Conservation (phyloP, 2,329 filamentous ascomycete species). For the Stemphylium lycopersici region DNA sequence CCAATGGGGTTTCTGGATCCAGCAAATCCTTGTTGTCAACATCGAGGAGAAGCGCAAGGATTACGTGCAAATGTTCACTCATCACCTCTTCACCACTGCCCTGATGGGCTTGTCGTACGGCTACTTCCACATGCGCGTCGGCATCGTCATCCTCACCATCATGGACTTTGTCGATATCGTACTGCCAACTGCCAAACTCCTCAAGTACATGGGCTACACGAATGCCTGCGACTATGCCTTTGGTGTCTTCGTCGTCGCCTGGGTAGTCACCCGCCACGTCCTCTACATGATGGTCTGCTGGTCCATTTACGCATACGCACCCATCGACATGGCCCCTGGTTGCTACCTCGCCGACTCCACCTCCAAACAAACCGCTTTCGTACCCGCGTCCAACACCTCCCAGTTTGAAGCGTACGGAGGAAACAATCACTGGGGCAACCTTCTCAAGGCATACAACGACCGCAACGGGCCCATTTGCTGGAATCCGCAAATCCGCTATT, state of each 20-base stretch:
- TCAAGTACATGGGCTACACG: conserved; percentile 85
- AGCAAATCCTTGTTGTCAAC: conserved; percentile 92
- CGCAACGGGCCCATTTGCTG: conserved; percentile 79
- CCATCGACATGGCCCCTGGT: conserved; percentile 66
- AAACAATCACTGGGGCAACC: conserved; percentile 58
- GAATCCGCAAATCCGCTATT: conserved; percentile 73
- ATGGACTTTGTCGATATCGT: conserved; percentile 95
- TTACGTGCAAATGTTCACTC: conserved; percentile 92
- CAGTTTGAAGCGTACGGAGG: conserved; percentile 49
- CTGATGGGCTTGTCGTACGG: conserved; percentile 83
- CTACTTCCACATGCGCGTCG: conserved; percentile 85
- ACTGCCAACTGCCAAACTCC: conserved; percentile 81
- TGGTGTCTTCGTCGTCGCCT: conserved; percentile 82
- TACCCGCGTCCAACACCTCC: conserved; percentile 61
- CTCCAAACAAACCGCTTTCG: conserved; percentile 35
- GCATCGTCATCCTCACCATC: conserved; percentile 84
- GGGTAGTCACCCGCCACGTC: conserved; percentile 83
- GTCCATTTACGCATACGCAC: conserved; percentile 75
- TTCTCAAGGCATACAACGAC: conserved; percentile 76
- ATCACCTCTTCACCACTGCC: conserved; percentile 86
- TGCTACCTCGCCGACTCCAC: conserved; percentile 70
- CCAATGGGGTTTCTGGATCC: conserved; percentile 91
- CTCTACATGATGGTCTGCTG: conserved; percentile 81
- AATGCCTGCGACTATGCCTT: conserved; percentile 82
- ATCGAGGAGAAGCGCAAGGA: conserved; percentile 95